Evolutionary conservation across 176 grass and related monocot species (phyloP).

Genomic region (Panicum miliaceum): DNA sequence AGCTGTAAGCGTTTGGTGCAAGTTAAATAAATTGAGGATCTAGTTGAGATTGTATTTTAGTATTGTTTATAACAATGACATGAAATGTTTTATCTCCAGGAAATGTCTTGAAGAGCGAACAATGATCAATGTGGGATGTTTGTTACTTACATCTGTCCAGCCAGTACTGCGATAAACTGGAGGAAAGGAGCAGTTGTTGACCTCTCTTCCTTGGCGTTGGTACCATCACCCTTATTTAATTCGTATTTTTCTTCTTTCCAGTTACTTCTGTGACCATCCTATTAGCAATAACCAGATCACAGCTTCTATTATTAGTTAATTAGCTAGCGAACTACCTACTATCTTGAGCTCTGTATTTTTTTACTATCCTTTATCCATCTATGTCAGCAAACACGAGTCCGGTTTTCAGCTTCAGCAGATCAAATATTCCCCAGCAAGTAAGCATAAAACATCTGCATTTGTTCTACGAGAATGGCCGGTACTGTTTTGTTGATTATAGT

Average conservation of each 20-base stretch:
- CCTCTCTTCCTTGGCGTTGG: constrained; percentile 35
- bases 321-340: constrained; percentile 23
- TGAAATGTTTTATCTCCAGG: constrained; percentile 35
- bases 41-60: background rate
- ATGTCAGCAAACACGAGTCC: constrained; percentile 30
- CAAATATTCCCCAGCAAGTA: constrained; percentile 15
- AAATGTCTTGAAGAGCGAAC: constrained; percentile 33
- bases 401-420: constrained; percentile 39
- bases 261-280: constrained; percentile 40
- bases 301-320: constrained; percentile 47
- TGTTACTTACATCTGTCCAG: constrained; percentile 21
- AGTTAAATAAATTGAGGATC: constrained; percentile 7
- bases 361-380: constrained; percentile 36
- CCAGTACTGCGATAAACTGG: constrained; percentile 21
- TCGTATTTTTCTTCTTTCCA: constrained; percentile 38
- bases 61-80: constrained; percentile 13
- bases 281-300: constrained; percentile 33
- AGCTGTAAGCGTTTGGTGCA: constrained; percentile 3
- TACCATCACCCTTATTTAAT: constrained; percentile 36
- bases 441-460: constrained; percentile 19
- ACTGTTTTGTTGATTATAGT: background rate
- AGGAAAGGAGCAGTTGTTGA: constrained; percentile 41
- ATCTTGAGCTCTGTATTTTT: constrained; percentile 21
- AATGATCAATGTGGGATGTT: background rate
- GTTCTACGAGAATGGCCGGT: background rate